Conservation (phyloP, 2,329 filamentous ascomycete genomes). For the Rhinocladiella similis region DNA sequence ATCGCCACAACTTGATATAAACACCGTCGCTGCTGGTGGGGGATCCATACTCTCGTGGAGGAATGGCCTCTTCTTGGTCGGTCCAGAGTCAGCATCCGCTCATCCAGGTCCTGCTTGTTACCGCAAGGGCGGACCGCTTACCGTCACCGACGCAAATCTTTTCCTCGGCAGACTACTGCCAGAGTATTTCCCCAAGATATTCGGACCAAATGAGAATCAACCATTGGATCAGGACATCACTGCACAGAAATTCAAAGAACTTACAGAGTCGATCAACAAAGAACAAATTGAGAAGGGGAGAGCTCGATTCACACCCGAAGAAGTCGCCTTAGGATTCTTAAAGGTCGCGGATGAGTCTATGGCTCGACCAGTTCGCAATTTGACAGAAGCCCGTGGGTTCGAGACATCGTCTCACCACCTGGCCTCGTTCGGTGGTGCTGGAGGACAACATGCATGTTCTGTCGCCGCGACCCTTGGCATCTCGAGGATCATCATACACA, state of each 20-base stretch:
- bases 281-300: conserved; percentile 36
- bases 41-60: conserved; percentile 66
- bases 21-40: conserved; percentile 63
- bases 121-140: conserved; percentile 81
- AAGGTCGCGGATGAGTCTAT: conserved; percentile 46
- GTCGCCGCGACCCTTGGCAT: conserved; percentile 46
- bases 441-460: conserved; percentile 43
- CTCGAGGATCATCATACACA: conserved; percentile 44
- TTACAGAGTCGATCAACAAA: conserved; percentile 46
- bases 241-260: conserved; percentile 42
- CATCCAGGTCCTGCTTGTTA: conserved; percentile 91
- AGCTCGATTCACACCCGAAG: conserved; percentile 33
- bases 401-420: conserved; percentile 33
- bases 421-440: conserved; percentile 36
- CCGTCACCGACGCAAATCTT: conserved; percentile 91
- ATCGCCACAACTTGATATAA: conserved; percentile 81
- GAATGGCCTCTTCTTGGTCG: conserved; percentile 85
- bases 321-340: conserved; percentile 43
- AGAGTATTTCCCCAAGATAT: conserved; percentile 92
- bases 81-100: conserved; percentile 83
- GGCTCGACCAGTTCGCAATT: conserved; percentile 34
- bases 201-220: conserved; percentile 80
- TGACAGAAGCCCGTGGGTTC: conserved; percentile 32
- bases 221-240: conserved; percentile 49
- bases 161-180: conserved; percentile 67